Conservation (phyloP, 2,329 filamentous ascomycete species). For the Cytospora piceicola region DNA sequence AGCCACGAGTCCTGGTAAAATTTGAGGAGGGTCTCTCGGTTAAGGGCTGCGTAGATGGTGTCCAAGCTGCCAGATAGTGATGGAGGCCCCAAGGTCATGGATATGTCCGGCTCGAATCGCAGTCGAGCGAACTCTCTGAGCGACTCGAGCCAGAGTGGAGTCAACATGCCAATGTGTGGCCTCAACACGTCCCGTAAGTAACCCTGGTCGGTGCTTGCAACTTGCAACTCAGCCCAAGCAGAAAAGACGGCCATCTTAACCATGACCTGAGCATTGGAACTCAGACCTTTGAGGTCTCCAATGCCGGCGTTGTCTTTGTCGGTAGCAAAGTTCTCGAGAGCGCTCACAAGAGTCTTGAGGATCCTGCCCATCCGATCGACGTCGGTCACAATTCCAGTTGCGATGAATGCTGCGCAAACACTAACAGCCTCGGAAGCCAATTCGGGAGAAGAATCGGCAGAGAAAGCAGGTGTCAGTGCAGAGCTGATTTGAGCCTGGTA, state of each 20-base stretch:
- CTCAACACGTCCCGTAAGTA: conserved; percentile 88
- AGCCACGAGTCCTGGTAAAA: conserved; percentile 99
- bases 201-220: conserved; percentile 88
- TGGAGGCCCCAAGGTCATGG: conserved; percentile 81
- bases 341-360: conserved; percentile 86
- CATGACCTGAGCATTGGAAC: conserved; percentile 97
- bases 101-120: conserved; percentile 93
- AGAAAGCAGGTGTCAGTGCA: conserved; percentile 93
- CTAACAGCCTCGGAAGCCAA: conserved; percentile 94
- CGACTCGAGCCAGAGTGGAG: conserved; percentile 91
- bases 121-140: conserved; percentile 91
- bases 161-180: conserved; percentile 86
- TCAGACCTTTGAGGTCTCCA: conserved; percentile 88
- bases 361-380: conserved; percentile 99
- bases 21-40: conserved; percentile 87
- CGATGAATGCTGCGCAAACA: conserved; percentile 97
- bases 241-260: conserved; percentile 97
- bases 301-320: conserved; percentile 84
- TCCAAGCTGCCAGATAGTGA: conserved; percentile 85
- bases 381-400: conserved; percentile 95
- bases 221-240: conserved; percentile 95
- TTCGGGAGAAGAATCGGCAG: conserved; percentile 92
- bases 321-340: conserved; percentile 87
- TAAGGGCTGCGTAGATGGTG: conserved; percentile 91
- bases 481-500: conserved; percentile 99